These are phyloP conservation scores for Hygrophila difformis DNA, from an alignment of 257 asterid genomes.

Conservation along the genomic window DNA sequence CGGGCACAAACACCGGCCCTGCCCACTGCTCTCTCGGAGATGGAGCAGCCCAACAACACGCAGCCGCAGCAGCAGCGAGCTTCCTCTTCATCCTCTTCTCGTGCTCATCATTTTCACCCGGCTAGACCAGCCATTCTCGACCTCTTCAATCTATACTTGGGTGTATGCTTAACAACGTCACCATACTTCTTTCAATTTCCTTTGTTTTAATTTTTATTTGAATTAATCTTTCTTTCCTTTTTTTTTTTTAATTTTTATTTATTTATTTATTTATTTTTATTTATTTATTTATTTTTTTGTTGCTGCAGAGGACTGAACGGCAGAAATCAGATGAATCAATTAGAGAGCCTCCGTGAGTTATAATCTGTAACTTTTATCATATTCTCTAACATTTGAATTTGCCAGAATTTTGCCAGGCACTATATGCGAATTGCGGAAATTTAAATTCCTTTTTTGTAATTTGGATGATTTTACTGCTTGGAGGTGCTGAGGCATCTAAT, in stretches of 20 bases:
- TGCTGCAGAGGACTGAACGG: neutral
- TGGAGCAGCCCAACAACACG: neutral
- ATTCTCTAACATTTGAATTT: too few relatives aligned
- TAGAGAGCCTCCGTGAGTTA: conserved; percentile 2
- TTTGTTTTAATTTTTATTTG: neutral
- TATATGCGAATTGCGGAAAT: too few relatives aligned
- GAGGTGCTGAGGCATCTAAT: neutral
- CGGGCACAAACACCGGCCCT: neutral
- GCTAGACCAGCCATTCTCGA: neutral
- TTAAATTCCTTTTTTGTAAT: conserved; percentile 1
- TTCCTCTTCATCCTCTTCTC: conserved; percentile 1
- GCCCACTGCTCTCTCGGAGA: neutral
- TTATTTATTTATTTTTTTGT: neutral
- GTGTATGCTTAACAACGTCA: neutral
- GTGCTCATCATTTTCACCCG: neutral
- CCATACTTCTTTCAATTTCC: neutral
- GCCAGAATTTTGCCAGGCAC: neutral
- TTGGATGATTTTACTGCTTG: neutral
- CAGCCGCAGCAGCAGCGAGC: conserved; percentile 8
- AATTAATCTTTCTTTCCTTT: neutral
- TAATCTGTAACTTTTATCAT: neutral
- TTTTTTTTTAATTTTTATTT: too few relatives aligned
- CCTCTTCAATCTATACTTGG: conserved; percentile 6
- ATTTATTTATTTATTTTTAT: too few relatives aligned
- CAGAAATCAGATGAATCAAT: neutral